phyloP scores from a whole-genome alignment of 768 basidiomycete species.

The Amanita fuliginea region DNA sequence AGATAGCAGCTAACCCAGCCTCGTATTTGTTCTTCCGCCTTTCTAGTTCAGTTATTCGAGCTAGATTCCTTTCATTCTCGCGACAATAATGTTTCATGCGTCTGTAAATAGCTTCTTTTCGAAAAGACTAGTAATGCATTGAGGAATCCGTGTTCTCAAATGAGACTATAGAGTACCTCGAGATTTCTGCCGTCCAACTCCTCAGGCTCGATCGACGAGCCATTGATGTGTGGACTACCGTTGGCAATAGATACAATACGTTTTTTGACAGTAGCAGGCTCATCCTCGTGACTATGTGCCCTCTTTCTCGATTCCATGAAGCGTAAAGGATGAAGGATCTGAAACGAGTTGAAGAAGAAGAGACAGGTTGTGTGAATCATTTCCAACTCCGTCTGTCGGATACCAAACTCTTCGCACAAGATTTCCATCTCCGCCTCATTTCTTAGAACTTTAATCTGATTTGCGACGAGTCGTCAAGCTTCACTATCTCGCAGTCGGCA shows the following conservation, averaged over 20 bases:
- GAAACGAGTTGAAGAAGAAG: slow-evolving; percentile 11
- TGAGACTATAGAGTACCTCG: slow-evolving; percentile 37
- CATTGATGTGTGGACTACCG: slow-evolving; percentile 46
- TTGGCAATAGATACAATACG: slow-evolving; percentile 37
- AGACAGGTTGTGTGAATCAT: slow-evolving; percentile 12
- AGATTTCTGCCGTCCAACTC: slow-evolving; percentile 46
- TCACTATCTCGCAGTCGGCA: slow-evolving; percentile 81
- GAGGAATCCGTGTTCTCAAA: slow-evolving; percentile 8
- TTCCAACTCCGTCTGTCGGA: slow-evolving; percentile 33
- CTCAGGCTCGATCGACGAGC: slow-evolving; percentile 27
- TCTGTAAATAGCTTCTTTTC: slow-evolving; percentile 79
- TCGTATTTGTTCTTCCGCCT: slow-evolving; percentile 55
- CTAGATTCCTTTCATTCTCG: slow-evolving; percentile 55
- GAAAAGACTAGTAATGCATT: slow-evolving; percentile 47
- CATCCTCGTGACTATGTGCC: slow-evolving; percentile 39
- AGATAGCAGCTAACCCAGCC: slow-evolving; percentile 60
- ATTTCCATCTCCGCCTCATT: slow-evolving; percentile 2
- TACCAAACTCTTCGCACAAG: slow-evolving; percentile 18
- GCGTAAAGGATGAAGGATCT: slow-evolving; percentile 11
- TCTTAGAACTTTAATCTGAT: slow-evolving; percentile 22
- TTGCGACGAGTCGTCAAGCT: slow-evolving; percentile 26
- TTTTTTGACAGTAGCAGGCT: slow-evolving; percentile 41
- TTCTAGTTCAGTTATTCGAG: slow-evolving; percentile 54
- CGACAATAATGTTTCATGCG: slow-evolving; percentile 77
- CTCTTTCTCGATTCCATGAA: slow-evolving; percentile 52